phyloP scores from a whole-genome alignment of 345 rosid species.

The Rhodamnia rubescens region DNA sequence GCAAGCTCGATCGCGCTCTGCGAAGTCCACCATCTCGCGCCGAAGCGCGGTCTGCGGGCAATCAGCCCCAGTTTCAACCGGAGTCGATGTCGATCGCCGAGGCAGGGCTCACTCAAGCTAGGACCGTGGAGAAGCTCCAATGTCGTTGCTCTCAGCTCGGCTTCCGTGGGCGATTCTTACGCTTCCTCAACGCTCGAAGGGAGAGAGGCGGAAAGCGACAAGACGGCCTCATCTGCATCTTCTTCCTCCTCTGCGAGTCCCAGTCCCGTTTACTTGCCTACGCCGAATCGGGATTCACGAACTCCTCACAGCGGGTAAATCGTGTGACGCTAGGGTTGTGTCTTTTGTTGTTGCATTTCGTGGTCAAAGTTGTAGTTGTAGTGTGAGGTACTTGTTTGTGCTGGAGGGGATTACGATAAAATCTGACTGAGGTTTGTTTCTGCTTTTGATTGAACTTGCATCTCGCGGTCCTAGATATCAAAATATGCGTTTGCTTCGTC shows the following conservation, averaged over 20 bases:
- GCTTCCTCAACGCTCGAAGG: not conserved
- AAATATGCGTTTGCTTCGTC: not conserved
- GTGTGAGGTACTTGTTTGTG: not conserved
- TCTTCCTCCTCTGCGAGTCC: conserved; percentile 24
- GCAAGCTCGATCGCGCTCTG: not conserved
- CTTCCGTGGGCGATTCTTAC: conserved; percentile 1
- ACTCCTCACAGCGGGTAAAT: conserved; percentile 95
- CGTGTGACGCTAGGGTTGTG: not conserved
- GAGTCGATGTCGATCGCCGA: not conserved
- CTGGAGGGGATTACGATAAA: not conserved
- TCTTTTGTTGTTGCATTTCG: not conserved
- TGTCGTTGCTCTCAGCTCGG: not conserved
- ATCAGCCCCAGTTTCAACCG: not conserved
- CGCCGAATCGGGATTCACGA: conserved; percentile 51
- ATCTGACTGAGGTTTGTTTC: not conserved
- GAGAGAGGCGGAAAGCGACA: not conserved
- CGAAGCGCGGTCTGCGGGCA: not conserved
- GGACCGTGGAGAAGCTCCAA: not conserved
- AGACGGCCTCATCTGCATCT: not conserved
- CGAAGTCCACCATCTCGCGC: not conserved
- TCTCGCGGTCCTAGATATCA: not conserved
- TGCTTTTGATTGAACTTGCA: not conserved
- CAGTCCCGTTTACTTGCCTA: conserved; percentile 50
- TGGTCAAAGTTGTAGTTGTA: not conserved
- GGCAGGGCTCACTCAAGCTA: not conserved